Percentiles rank a stretch among this genome's conserved stretches.
phyloP scores from a whole-genome alignment of 2,329 filamentous ascomycete genomes.

The Mollisia scopiformis region DNA sequence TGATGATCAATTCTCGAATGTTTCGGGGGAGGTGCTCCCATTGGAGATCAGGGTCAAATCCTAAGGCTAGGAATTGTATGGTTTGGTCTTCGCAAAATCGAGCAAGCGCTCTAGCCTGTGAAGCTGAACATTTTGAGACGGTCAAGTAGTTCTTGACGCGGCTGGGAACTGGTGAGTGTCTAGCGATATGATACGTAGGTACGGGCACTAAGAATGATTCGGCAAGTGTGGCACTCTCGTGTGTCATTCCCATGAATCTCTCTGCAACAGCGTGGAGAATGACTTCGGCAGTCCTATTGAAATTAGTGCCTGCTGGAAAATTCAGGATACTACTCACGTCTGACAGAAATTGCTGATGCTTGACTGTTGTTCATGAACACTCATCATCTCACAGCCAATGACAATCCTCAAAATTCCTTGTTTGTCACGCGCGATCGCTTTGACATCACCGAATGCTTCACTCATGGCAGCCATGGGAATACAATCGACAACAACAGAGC shows the following conservation, averaged over 20 bases:
- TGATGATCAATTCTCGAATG: conserved; percentile 48
- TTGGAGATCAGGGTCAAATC: conserved; percentile 50
- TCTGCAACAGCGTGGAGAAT: conserved; percentile 25
- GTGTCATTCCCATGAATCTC: conserved; percentile 27
- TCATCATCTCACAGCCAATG: conserved; percentile 28
- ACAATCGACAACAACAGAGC: conserved; percentile 28
- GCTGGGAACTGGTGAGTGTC: conserved; percentile 17
- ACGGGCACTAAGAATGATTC: conserved; percentile 38
- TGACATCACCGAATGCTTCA: conserved; percentile 19
- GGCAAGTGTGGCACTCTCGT: conserved; percentile 40
- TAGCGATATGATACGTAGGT: conserved; percentile 1
- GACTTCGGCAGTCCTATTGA: conserved; percentile 25
- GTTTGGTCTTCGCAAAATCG: conserved; percentile 39
- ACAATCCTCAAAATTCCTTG: conserved; percentile 24
- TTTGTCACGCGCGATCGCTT: conserved; percentile 22
- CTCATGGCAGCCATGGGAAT: conserved; percentile 24
- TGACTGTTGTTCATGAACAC: conserved; percentile 22
- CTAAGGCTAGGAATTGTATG: conserved; percentile 49
- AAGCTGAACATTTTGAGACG: conserved; percentile 40
- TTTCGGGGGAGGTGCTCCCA: conserved; percentile 53
- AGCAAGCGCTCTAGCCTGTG: conserved; percentile 21
- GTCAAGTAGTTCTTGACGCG: conserved; percentile 20
- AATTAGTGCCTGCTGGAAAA: too few species aligned
- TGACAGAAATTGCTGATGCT: conserved; percentile 26
- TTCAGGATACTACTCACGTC: too few species aligned